Base-by-base conservation (phyloP, 2,329 filamentous ascomycete genomes). In the Pseudopyricularia javanii region DNA sequence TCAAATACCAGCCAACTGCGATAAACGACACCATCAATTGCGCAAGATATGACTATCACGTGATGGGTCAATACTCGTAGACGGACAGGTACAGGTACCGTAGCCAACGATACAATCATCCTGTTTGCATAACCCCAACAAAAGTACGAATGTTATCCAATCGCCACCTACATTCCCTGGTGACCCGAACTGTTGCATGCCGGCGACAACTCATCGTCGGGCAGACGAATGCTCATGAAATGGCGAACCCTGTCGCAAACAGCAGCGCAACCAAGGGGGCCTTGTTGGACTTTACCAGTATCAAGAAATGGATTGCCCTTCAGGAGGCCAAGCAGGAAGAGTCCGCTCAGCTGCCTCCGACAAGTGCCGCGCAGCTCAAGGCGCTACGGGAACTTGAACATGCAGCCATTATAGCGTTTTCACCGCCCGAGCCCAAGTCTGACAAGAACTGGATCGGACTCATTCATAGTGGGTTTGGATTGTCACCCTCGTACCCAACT, bases 351-450 rank as follows among this genome's bases (percentile, higher is more conserved):
- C 67, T 71, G 0, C 64, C 68, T 1, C 65, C 66, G 0, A 59
- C 77, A 30, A 66, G 67, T 0, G 61, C 63, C 4, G 56, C 60
- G 4, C 67, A 78, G 59, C 60, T 63, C 9, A 60, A 64, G 37
- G 69, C 73, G 15, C 59, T 80, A 26, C 61, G 65, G 1, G 61
- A 66, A 5, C 64, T 79, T 47, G 63, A 70, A 51, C 56, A 59
- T 2, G 60, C 56, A 26, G 28, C 51, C 14, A 8, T 11, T 6
- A 17, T 11, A 14, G 37, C 50, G 12, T 35, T 28, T 24, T 50
- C 28, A 30, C 47, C 20, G n/a, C 50, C 17, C 2, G 64, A 64
- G 24, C 61, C 60, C 3, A 59, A 61, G 5, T 1, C 67, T 8
- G 63, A 55, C 0, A 56, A 49, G 1, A 68, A 74, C 60, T 74